Base-by-base conservation (phyloP, 371 early-diverging fungal genomes). In the Conidiobolus incongruus region DNA sequence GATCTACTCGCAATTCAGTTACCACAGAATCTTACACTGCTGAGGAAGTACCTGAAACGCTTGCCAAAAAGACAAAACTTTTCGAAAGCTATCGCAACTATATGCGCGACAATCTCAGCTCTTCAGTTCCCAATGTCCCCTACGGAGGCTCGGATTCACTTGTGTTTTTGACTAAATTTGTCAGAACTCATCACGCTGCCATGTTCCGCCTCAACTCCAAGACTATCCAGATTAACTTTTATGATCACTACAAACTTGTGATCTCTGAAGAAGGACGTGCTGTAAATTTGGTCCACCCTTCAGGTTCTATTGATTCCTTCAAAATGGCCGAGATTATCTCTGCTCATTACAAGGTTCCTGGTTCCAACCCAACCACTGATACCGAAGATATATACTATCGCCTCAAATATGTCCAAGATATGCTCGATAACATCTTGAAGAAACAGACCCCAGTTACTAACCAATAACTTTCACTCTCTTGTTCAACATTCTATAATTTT, bases 221-320 rank as follows among this genome's bases (percentile, higher is more conserved):
- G 35, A 58, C 75, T 22, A 45, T 85, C n/a, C 86, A 85, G 71
- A 52, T 85, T 46, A 82, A 76, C 48, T 67, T 83, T 48, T 21
- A 33, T 13, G 72, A 79, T 48, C 79, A 77, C 47, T 61, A 65
- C 7, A 83, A 81, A 52, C 53, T 85, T 28, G 62, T 83, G 12
- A 45, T 85, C 16, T 62, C 62, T 29, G 49, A 63, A 45, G 64
- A 65, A 37, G 76, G 60, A 8, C 40, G 38, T 10, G 46, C 52
- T n/a, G 51, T 75, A 6, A 61, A 71, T 6, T 70, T 58, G 46
- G 62, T 77, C 21, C 56, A 68, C 40, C 41, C 54, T 38, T 34
- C 54, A 22, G 54, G 68, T 4, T 44, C 48, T 19, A 52, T 65
- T 44, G 36, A 44, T 4, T 58, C 64, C 1, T 34, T 22, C 20